Base-by-base conservation (phyloP, 306 rosid species). In the Gastrolobium bilobum region DNA sequence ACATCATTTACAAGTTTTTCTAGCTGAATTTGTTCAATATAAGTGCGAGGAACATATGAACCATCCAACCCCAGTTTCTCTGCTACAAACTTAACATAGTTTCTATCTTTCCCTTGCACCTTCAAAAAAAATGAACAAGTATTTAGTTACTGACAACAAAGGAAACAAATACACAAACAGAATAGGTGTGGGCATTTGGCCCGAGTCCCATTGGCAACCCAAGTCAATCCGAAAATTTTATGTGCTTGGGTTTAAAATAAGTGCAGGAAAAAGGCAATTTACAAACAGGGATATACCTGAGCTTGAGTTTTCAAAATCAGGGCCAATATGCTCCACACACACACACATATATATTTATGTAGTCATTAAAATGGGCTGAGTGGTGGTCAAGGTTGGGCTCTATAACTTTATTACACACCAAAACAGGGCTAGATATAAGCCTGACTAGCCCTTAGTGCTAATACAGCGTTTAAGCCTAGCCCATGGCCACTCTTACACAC, bases 1-100 rank as follows among this genome's bases (percentile, higher is more conserved):
- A 95, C 99, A 93, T 95, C 99, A 84, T 95, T 91, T 51, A 93
- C 90, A 57, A 95, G 98, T 84, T 93, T 93, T 87, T 95, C 99
- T 79, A 95, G 92, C 88, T 95, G 99, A 85, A 95, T 95, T 83
- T 95, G 99, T 88, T 95, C 99, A 5, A 95, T 93, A 78, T 95
- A 95, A 81, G 99, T 95, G 71, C 97, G 96, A 73, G 98, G 91
- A 83, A 95, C 87, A 79, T 93, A 93, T 56, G 97, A 91, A 60
- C 97, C 99, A 69, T 93, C 97, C 91, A 95, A 80, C 11, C 76
- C 89, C 77, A 95, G 89, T 83, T 89, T 90, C 89, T 89, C 91
- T 1, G 97, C 97, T 1, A 95, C 82, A 81, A 54, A 71, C 71
- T 93, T 93, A 69, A 93, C 89, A 59, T 87, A 84, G 65, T 68